Base-by-base conservation (phyloP, 2,329 filamentous ascomycete species). In the Cadophora luteo-olivacea region DNA sequence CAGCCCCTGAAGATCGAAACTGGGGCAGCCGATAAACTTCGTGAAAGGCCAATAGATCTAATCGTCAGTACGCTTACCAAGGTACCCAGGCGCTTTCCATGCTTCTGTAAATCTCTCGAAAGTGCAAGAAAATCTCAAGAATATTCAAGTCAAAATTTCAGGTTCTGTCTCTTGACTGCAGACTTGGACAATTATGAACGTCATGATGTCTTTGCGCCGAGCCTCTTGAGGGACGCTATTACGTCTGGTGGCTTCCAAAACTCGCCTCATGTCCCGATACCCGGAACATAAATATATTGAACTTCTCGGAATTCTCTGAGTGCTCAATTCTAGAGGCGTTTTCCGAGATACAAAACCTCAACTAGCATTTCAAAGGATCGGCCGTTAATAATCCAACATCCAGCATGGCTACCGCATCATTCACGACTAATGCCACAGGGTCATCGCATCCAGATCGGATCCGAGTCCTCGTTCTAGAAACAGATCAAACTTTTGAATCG, bases 391-490 rank as follows among this genome's bases (percentile, higher is more conserved):
- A n/a, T n/a, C n/a, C n/a, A n/a, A n/a, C n/a, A n/a, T n/a, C n/a
- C n/a, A n/a, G n/a, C n/a, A 60, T 60, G 55, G n/a, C 55, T 1
- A 60, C 55, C 1, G 55, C 55, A 14, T 60, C 55, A 16, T 60
- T 60, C 22, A 60, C n/a, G 4, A 24, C 32, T 11, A 60, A 16
- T 60, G 33, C 41, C 33, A 62, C 41, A 11, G 60, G 60, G 29
- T 62, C 60, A 16, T 62, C 60, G 0, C 41, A 62, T 33, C 60
- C 60, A 36, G 55, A 66, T n/a, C 24, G 64, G 3, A 72, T 83
- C 14, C 79, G 77, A 12, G 77, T 84, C 71, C 79, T 89, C 65
- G 85, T 89, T 68, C 81, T 89, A 8, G 87, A 89, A 76, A 89
- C 86, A 0, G 87, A 89, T 72, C 80, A 82, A 65, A 82, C 85